phyloP scores from a whole-genome alignment of 2,329 filamentous ascomycete genomes.

The Ophiostoma quercus region DNA sequence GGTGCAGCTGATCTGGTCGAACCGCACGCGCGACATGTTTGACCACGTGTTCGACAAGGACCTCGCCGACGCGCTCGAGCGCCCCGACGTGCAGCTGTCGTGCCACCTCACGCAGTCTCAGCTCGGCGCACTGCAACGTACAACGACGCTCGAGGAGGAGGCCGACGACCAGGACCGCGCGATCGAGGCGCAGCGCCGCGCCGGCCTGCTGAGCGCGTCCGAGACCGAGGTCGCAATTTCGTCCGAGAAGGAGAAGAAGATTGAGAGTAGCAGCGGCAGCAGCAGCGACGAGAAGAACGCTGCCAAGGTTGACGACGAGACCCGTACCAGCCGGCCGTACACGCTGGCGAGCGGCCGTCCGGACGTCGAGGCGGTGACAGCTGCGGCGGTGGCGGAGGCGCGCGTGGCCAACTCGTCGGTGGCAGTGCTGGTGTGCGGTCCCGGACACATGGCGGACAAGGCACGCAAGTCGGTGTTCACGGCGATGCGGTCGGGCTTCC shows the following conservation, averaged over 20 bases:
- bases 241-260: not conserved
- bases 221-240: not conserved
- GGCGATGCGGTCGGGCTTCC: slow-evolving; percentile 19
- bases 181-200: not conserved
- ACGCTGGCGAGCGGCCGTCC: slow-evolving; percentile 24
- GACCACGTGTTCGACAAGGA: slow-evolving; percentile 15
- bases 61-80: slow-evolving; percentile 18
- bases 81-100: slow-evolving; percentile 19
- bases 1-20: slow-evolving; percentile 26
- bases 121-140: not conserved
- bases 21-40: slow-evolving; percentile 24
- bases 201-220: slow-evolving; percentile 1
- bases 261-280: not conserved
- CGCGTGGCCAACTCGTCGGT: slow-evolving; percentile 18
- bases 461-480: slow-evolving; percentile 20
- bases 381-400: slow-evolving; percentile 16
- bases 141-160: slow-evolving; percentile 8
- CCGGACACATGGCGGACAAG: slow-evolving; percentile 24
- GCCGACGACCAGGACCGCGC: not conserved
- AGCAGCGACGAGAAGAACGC: slow-evolving; percentile 12
- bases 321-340: not conserved
- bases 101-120: slow-evolving; percentile 20
- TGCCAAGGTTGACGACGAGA: not conserved
- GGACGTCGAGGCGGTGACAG: slow-evolving; percentile 21
- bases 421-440: slow-evolving; percentile 27